phyloP scores from a whole-genome alignment of 495 filamentous ascomycete genomes.

The Lasiosphaeria miniovina region DNA sequence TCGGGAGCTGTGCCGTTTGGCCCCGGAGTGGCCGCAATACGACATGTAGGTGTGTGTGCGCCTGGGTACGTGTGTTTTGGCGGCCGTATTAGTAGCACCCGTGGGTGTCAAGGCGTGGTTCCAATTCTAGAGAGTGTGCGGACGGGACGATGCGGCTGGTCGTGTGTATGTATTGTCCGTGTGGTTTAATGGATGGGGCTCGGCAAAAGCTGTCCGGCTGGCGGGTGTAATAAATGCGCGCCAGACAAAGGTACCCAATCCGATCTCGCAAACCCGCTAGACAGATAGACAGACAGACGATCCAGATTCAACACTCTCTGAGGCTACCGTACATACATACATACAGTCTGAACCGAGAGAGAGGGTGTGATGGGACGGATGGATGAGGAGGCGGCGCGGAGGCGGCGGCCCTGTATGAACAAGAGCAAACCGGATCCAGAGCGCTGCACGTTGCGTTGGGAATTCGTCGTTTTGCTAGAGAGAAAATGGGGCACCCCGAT shows the following conservation, averaged over 20 bases:
- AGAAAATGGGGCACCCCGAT: not conserved
- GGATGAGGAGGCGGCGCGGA: not conserved
- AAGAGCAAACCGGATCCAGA: not conserved
- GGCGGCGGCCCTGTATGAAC: not conserved
- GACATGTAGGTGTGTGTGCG: constrained; percentile 11
- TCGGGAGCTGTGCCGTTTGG: constrained; percentile 30
- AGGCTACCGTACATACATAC: constrained; percentile 1
- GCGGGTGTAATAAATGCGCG: constrained; percentile 16
- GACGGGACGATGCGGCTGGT: constrained; percentile 8
- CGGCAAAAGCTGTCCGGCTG: constrained; percentile 27
- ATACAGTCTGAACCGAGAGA: constrained; percentile 1
- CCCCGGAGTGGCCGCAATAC: constrained; percentile 24
- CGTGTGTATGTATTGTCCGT: constrained; percentile 12
- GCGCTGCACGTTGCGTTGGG: not conserved
- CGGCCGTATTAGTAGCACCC: constrained; percentile 31
- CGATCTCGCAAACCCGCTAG: not conserved
- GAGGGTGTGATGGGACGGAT: not conserved
- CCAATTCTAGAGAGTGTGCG: constrained; percentile 13
- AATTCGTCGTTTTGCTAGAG: not conserved
- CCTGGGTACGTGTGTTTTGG: constrained; percentile 11
- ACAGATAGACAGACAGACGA: not conserved
- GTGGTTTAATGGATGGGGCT: constrained; percentile 6
- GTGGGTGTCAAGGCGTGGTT: constrained; percentile 19
- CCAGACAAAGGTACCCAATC: constrained; percentile 7
- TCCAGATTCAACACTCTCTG: not conserved